These are phyloP conservation scores for Symbiotaphrina buchneri DNA, from an alignment of 495 filamentous ascomycete genomes.

Conservation along the genomic window DNA sequence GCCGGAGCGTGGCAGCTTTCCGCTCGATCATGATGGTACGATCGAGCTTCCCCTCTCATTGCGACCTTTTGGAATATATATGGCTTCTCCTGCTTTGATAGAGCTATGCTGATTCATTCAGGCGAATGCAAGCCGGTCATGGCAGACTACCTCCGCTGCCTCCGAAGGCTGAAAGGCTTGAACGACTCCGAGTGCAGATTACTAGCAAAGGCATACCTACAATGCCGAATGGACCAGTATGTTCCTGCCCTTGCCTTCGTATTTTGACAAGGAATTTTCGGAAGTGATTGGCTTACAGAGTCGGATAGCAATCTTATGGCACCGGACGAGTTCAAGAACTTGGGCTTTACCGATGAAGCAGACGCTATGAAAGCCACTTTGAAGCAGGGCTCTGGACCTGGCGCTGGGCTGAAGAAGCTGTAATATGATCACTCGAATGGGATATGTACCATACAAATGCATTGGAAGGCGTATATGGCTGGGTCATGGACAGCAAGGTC, in stretches of 20 bases:
- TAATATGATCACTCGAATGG: no score
- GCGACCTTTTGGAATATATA: not conserved
- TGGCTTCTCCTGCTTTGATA: not conserved
- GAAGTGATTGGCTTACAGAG: not conserved
- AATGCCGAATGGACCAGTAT: slow-evolving; percentile 87
- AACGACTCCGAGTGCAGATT: slow-evolving; percentile 71
- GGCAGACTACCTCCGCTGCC: slow-evolving; percentile 57
- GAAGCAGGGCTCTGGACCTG: no score
- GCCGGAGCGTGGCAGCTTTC: slow-evolving; percentile 88
- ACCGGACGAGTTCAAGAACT: slow-evolving; percentile 75
- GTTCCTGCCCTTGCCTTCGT: slow-evolving; percentile 12
- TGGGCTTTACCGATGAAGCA: slow-evolving; percentile 54
- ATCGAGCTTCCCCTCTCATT: not conserved
- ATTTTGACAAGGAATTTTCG: slow-evolving; percentile 2
- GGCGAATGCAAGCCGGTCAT: slow-evolving; percentile 89
- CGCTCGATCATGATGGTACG: slow-evolving; percentile 83
- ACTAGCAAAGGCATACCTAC: slow-evolving; percentile 69
- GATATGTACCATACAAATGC: no score
- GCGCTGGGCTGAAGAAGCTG: no score
- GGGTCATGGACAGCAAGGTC: no score
- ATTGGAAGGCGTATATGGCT: no score
- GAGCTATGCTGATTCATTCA: slow-evolving; percentile 12
- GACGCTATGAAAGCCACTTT: no score
- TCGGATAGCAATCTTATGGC: slow-evolving; percentile 73
- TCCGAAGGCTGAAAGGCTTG: slow-evolving; percentile 56